phyloP scores from a whole-genome alignment of 2,329 filamentous ascomycete species.

The Ophiocordyceps sinensis region DNA sequence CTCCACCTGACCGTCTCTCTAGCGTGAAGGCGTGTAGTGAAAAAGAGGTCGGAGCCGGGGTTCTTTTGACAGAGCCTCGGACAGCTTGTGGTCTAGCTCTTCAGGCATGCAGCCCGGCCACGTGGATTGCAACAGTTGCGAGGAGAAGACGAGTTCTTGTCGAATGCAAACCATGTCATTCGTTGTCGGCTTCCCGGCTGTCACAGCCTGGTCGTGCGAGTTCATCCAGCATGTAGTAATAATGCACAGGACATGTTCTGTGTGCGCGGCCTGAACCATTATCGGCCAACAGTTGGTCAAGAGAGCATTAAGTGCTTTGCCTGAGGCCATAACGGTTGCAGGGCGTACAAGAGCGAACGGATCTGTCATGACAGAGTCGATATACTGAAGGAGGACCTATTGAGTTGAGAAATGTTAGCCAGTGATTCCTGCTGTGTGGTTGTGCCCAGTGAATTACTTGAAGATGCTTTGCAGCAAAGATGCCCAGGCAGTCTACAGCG shows the following conservation, averaged over 20 bases:
- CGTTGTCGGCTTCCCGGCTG: no score
- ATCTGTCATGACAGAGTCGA: constrained; percentile 50
- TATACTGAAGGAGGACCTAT: constrained; percentile 51
- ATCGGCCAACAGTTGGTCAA: constrained; percentile 57
- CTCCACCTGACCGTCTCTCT: no score
- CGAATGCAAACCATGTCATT: no score
- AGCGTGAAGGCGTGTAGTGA: not conserved
- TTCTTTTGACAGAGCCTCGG: constrained; percentile 5
- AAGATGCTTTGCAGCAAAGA: constrained; percentile 53
- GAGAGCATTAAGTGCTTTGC: constrained; percentile 38
- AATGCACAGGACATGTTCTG: constrained; percentile 48
- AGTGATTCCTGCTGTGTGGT: not conserved
- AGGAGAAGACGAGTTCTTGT: no score
- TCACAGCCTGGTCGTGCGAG: constrained; percentile 21
- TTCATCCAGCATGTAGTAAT: constrained; percentile 50
- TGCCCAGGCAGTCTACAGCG: constrained; percentile 41
- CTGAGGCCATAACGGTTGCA: constrained; percentile 36
- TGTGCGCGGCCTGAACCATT: constrained; percentile 37
- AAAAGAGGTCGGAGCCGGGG: constrained; percentile 16
- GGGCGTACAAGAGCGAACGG: constrained; percentile 47
- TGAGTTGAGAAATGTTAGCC: constrained; percentile 2
- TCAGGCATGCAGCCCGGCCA: not conserved
- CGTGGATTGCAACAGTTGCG: not conserved
- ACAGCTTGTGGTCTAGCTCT: not conserved
- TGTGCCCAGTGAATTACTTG: constrained; percentile 29